These are phyloP conservation scores for Cerrena zonata DNA, from an alignment of 1,284 basidiomycete genomes.

Conservation along the genomic window DNA sequence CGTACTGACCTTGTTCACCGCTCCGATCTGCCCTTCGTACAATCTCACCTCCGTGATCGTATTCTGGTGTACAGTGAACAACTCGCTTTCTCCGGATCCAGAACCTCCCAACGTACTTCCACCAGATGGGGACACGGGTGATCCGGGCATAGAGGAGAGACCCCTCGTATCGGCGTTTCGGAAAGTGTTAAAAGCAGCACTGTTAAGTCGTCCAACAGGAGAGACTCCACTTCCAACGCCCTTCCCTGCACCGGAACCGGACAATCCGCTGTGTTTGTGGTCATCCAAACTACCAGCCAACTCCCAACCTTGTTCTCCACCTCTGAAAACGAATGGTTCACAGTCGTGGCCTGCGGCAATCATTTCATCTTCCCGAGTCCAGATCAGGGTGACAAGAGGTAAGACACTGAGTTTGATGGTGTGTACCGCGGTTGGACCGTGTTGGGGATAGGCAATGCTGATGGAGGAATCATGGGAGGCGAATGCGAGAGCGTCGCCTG, in stretches of 20 bases:
- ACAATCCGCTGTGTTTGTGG: slow-evolving; percentile 41
- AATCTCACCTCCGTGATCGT: slow-evolving; percentile 89
- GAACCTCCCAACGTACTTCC: not conserved
- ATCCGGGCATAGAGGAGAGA: slow-evolving; percentile 42
- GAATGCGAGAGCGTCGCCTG: slow-evolving; percentile 88
- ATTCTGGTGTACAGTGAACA: slow-evolving; percentile 93
- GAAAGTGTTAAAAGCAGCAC: slow-evolving; percentile 94
- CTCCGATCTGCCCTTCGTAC: slow-evolving; percentile 59
- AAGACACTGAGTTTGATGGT: slow-evolving; percentile 72
- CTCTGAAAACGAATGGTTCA: slow-evolving; percentile 84
- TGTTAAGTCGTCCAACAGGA: slow-evolving; percentile 80
- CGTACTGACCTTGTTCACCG: slow-evolving; percentile 78
- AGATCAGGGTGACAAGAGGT: slow-evolving; percentile 79
- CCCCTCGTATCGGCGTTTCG: slow-evolving; percentile 88
- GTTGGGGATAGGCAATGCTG: slow-evolving; percentile 77
- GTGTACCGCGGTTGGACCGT: slow-evolving; percentile 56
- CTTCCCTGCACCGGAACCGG: slow-evolving; percentile 30
- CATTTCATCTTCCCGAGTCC: slow-evolving; percentile 75
- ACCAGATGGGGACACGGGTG: slow-evolving; percentile 22
- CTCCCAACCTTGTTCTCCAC: slow-evolving; percentile 68
- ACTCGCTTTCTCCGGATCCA: slow-evolving; percentile 58
- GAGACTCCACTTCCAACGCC: slow-evolving; percentile 26
- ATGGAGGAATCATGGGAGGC: slow-evolving; percentile 89
- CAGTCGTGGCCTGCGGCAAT: slow-evolving; percentile 97
- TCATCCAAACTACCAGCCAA: slow-evolving; percentile 82